These are phyloP conservation scores for Knoxia roxburghii DNA, from an alignment of 257 asterid genomes.

Conservation along the genomic window DNA sequence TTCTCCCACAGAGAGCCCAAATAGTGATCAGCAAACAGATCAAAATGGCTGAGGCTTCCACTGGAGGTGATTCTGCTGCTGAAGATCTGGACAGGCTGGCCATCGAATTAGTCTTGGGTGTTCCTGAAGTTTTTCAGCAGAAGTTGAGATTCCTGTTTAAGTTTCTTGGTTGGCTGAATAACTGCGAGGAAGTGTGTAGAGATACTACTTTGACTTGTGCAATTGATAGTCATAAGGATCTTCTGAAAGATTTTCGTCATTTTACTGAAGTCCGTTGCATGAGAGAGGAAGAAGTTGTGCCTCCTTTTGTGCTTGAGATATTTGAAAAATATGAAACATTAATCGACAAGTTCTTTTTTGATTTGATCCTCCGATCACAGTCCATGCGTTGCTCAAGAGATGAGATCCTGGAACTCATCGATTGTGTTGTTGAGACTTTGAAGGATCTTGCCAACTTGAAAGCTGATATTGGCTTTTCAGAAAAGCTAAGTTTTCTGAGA, in stretches of 20 bases:
- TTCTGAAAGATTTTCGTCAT: neutral
- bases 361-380: neutral
- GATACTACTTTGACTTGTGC: neutral
- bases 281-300: neutral
- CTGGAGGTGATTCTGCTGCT: neutral
- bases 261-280: neutral
- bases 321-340: neutral
- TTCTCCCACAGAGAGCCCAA: neutral
- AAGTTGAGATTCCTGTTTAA: slow-evolving; percentile 3
- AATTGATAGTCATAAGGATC: neutral
- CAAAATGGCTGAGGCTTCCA: neutral
- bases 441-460: slow-evolving; percentile 1
- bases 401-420: neutral
- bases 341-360: neutral
- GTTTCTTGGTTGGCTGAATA: neutral
- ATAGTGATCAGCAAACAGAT: neutral
- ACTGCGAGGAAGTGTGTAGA: neutral
- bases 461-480: neutral
- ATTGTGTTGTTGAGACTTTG: neutral
- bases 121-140: neutral
- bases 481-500: neutral
- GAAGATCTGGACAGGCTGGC: neutral
- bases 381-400: neutral
- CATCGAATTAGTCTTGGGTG: neutral
- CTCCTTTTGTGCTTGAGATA: neutral